Evolutionary conservation across 768 basidiomycete genomes (phyloP).

Genomic region (Cystofilobasidium ferigula): DNA sequence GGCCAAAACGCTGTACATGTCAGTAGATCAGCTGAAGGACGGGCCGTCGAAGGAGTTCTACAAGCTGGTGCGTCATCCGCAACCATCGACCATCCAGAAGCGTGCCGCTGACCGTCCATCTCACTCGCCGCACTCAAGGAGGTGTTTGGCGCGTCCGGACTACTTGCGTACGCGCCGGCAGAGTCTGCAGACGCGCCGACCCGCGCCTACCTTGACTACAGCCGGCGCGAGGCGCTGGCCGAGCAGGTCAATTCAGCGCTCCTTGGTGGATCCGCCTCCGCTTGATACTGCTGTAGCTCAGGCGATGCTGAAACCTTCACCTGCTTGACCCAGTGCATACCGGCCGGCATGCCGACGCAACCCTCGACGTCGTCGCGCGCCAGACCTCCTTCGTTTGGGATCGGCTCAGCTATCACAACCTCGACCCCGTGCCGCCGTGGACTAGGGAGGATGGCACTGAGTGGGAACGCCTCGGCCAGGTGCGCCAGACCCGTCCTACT

Average conservation of each 20-base stretch:
- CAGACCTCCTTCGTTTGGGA: slow-evolving; percentile 19
- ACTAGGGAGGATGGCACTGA: slow-evolving; percentile 9
- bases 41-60: slow-evolving; percentile 54
- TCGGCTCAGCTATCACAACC: slow-evolving; percentile 5
- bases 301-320: neutral
- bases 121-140: slow-evolving; percentile 42
- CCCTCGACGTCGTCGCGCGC: slow-evolving; percentile 7
- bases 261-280: slow-evolving; percentile 37
- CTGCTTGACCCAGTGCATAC: slow-evolving; percentile 7
- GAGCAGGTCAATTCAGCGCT: slow-evolving; percentile 82
- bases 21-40: slow-evolving; percentile 48
- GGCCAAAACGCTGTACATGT: slow-evolving; percentile 54
- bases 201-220: slow-evolving; percentile 64
- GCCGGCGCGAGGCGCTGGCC: slow-evolving; percentile 67
- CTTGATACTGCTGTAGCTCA: neutral
- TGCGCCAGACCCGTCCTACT: neutral
- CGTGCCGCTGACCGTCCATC: neutral
- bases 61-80: slow-evolving; percentile 26
- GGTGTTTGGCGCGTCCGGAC: slow-evolving; percentile 58
- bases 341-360: neutral
- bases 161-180: slow-evolving; percentile 56
- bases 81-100: neutral
- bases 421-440: slow-evolving; percentile 22
- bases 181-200: slow-evolving; percentile 52
- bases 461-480: slow-evolving; percentile 18